Evolutionary conservation across 257 asterid species (phyloP).

Genomic region (Ehretia macrophylla): DNA sequence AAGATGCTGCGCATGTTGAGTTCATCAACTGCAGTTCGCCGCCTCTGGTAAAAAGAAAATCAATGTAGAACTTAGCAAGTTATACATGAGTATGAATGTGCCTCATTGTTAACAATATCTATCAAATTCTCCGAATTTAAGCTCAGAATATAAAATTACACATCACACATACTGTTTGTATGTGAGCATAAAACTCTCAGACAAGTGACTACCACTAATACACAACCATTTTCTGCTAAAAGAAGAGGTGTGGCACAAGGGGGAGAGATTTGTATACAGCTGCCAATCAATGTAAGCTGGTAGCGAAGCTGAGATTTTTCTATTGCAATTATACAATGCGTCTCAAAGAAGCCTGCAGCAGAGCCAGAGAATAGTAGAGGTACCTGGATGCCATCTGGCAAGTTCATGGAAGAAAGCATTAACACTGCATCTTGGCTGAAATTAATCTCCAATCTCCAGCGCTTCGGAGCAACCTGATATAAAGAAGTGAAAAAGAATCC

Average conservation of each 20-base stretch:
- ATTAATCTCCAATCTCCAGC: constrained; percentile 93
- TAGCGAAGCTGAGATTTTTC: neutral
- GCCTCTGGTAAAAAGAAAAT: constrained; percentile 56
- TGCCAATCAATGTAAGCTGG: too few relatives aligned
- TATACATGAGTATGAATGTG: neutral
- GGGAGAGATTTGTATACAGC: too few relatives aligned
- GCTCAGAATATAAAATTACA: neutral
- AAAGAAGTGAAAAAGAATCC: neutral
- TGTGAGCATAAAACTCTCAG: neutral
- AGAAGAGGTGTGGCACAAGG: too few relatives aligned
- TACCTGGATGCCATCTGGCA: constrained; percentile 98
- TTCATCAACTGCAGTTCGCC: constrained; percentile 91
- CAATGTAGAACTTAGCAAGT: neutral
- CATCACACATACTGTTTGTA: too few relatives aligned
- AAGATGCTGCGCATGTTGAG: constrained; percentile 93
- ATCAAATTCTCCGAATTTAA: too few relatives aligned
- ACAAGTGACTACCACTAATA: too few relatives aligned
- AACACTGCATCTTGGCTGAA: constrained; percentile 86
- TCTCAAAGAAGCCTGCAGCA: neutral
- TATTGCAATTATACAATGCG: neutral
- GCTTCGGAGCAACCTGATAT: constrained; percentile 79
- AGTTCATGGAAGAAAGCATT: constrained; percentile 94
- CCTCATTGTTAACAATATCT: too few relatives aligned
- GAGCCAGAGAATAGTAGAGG: neutral
- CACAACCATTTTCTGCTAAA: too few relatives aligned